Evolutionary conservation across 2,329 filamentous ascomycete genomes (phyloP).

Genomic region (Leptographium procerum): DNA sequence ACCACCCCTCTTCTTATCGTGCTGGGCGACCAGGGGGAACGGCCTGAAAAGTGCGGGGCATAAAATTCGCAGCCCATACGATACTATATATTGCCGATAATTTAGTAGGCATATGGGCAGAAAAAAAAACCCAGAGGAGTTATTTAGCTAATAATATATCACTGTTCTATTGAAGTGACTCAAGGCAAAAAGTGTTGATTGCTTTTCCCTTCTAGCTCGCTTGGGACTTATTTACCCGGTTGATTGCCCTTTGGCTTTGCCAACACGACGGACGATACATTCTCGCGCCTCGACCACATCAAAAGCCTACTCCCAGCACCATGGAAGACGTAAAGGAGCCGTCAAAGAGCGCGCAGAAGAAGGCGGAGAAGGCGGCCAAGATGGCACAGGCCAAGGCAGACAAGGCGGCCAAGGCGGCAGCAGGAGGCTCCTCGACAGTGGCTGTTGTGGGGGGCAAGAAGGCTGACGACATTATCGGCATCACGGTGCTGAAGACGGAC

Average conservation of each 20-base stretch:
- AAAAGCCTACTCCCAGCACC: too few relatives aligned
- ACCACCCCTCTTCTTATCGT: constrained; percentile 3
- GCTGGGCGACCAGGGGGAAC: neutral
- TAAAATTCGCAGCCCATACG: neutral
- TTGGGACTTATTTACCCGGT: neutral
- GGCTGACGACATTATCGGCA: constrained; percentile 65
- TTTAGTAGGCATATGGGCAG: neutral
- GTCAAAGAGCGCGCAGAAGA: constrained; percentile 55
- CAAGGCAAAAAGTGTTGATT: neutral
- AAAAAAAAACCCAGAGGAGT: neutral
- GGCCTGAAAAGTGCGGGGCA: constrained; percentile 9
- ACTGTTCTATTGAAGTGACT: neutral
- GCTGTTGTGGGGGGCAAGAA: constrained; percentile 48
- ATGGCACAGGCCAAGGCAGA: constrained; percentile 50
- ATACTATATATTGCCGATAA: neutral
- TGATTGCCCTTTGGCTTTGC: neutral
- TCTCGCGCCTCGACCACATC: neutral
- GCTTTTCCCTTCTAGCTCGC: neutral
- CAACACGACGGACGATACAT: neutral
- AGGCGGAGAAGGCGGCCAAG: constrained; percentile 50
- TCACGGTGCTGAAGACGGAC: constrained; percentile 72
- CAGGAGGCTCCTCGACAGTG: constrained; percentile 29
- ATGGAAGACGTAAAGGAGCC: constrained; percentile 23
- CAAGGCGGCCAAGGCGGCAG: constrained; percentile 46
- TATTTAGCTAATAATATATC: neutral